Percentiles rank a stretch among this genome's conserved stretches.
Conservation (phyloP, 1,284 basidiomycete species). For the Cutaneotrichosporon arboriforme region DNA sequence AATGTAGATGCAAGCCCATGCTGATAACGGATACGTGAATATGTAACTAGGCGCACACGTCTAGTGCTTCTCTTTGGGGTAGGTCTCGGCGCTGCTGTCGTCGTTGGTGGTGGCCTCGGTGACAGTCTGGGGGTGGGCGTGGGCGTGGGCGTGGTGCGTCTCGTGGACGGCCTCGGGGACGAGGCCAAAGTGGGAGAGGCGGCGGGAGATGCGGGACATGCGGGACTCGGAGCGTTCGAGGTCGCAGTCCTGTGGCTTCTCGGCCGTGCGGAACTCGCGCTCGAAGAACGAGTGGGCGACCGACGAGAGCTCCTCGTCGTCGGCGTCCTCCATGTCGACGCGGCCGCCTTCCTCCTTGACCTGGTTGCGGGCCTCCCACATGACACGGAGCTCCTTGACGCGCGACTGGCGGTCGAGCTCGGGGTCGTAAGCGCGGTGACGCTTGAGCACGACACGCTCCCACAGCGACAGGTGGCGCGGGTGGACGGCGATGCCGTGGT, state of each 20-base stretch:
- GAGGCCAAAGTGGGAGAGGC: not conserved
- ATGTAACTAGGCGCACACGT: not conserved
- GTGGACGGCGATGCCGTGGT: constrained; percentile 56
- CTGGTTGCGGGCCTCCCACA: constrained; percentile 43
- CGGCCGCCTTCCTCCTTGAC: constrained; percentile 21
- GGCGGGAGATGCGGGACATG: not conserved
- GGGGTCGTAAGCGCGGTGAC: constrained; percentile 52
- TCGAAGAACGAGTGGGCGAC: constrained; percentile 26
- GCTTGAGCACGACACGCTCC: constrained; percentile 52
- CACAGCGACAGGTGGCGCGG: constrained; percentile 52
- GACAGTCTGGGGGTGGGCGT: not conserved
- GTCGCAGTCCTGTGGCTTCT: constrained; percentile 5
- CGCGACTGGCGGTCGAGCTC: constrained; percentile 51
- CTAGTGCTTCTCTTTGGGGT: not conserved
- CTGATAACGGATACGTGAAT: not conserved
- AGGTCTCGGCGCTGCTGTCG: too few species aligned
- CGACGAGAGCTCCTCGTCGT: constrained; percentile 27
- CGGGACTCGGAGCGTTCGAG: not conserved
- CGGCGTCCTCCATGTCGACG: constrained; percentile 23
- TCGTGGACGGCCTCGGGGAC: not conserved
- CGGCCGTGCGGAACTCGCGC: constrained; percentile 19
- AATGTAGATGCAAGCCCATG: too few species aligned
- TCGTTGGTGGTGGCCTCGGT: too few species aligned
- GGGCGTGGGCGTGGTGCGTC: not conserved
- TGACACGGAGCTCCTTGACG: constrained; percentile 51